A percentile compares a stretch with the other conserved stretches of the same genome.
Conservation (phyloP, 768 basidiomycete species). For the Coprinopsis cinerea region DNA sequence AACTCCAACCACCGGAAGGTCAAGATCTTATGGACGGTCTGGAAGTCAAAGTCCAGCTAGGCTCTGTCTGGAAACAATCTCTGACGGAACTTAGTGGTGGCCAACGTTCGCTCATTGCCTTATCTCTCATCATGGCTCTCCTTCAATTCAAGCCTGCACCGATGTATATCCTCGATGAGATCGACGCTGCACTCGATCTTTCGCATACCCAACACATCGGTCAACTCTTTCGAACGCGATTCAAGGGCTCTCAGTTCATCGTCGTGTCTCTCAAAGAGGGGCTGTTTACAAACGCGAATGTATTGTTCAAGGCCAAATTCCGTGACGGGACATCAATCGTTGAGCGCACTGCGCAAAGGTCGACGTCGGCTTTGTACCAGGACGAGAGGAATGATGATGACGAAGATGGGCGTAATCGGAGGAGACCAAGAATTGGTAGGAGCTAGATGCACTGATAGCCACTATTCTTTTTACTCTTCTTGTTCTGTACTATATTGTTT, state of each 20-base stretch:
- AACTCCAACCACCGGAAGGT: conserved; percentile 88
- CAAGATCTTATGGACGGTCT: conserved; percentile 92
- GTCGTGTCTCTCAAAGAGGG: conserved; percentile 97
- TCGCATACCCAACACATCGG: conserved; percentile 98
- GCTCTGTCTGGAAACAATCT: conserved; percentile 95
- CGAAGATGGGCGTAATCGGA: conserved; percentile 25
- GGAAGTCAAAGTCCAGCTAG: conserved; percentile 95
- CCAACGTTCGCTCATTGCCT: conserved; percentile 93
- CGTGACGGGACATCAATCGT: conserved; percentile 91
- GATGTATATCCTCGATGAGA: conserved; percentile 99
- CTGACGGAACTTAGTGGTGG: conserved; percentile 96
- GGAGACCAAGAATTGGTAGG: conserved; percentile 17
- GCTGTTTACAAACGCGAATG: conserved; percentile 95
- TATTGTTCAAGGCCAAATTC: conserved; percentile 88
- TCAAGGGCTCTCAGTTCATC: conserved; percentile 98
- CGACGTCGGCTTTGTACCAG: conserved; percentile 44
- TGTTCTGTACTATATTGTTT: too few species aligned
- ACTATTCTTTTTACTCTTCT: too few species aligned
- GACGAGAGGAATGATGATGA: conserved; percentile 25
- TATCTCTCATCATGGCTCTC: conserved; percentile 97
- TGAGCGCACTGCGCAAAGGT: conserved; percentile 69
- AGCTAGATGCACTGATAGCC: too few species aligned
- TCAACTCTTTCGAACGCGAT: conserved; percentile 93
- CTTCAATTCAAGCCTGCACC: conserved; percentile 99
- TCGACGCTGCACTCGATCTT: conserved; percentile 94